Percentiles rank a stretch among this genome's conserved stretches.
Evolutionary conservation across 1,139 yeast genomes (phyloP).

Genomic region (Geotrichum carabidarum): DNA sequence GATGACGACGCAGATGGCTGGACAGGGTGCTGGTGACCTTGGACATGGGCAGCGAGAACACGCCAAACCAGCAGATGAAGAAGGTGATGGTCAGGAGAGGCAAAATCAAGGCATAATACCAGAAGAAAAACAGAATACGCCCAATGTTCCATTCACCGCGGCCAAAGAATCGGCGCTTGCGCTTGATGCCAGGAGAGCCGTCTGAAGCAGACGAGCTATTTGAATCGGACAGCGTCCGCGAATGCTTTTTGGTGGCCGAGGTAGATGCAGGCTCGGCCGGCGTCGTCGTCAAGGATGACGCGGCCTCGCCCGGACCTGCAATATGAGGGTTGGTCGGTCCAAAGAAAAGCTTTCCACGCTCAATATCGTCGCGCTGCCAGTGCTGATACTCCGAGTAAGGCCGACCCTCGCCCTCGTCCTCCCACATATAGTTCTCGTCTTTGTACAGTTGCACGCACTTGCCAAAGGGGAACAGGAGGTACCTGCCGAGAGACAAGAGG

Average conservation of each 20-base stretch:
- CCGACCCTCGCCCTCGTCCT: conserved; percentile 87
- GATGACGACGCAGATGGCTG: conserved; percentile 82
- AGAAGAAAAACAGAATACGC: conserved; percentile 68
- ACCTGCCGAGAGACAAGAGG: conserved; percentile 59
- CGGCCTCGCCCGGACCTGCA: background rate
- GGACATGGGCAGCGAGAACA: conserved; percentile 91
- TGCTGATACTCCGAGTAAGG: conserved; percentile 77
- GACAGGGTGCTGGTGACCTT: conserved; percentile 63
- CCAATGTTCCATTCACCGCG: conserved; percentile 92
- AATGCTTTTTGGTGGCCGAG: background rate
- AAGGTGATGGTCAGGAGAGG: conserved; percentile 61
- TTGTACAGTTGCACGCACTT: conserved; percentile 73
- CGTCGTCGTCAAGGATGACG: background rate
- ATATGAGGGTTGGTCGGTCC: conserved; percentile 40
- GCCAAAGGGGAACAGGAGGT: conserved; percentile 82
- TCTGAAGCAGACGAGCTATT: conserved; percentile 3
- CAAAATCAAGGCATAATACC: conserved; percentile 63
- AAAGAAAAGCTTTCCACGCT: conserved; percentile 61
- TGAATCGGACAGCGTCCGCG: conserved; percentile 1
- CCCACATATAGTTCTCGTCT: conserved; percentile 76
- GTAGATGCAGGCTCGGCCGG: conserved; percentile 29
- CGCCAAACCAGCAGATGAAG: conserved; percentile 69
- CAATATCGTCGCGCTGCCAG: conserved; percentile 72
- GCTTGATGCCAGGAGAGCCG: conserved; percentile 1
- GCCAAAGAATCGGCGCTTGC: conserved; percentile 60